Base-by-base conservation (phyloP, 345 rosid genomes). In the Gossypium thurberi region DNA sequence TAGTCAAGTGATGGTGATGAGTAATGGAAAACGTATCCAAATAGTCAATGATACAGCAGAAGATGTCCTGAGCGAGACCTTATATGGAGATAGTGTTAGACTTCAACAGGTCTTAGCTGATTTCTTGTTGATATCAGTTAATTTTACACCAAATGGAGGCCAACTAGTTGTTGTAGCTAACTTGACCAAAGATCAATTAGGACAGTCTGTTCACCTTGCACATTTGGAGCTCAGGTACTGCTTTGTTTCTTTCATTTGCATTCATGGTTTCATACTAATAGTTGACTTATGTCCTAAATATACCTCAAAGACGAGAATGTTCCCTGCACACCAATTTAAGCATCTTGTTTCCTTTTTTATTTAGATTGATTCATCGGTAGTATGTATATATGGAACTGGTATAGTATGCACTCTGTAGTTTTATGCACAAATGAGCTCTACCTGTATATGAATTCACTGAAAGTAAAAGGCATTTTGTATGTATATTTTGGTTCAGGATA, bases 61-160 rank as follows among this genome's bases (percentile, higher is more conserved):
- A 77, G 90, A 80, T 65, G 77, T 83, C 69, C 86, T 81, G 93
- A 44, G 51, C 10, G 92, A 85, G 67, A 86, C 87, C 51, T 81
- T 92, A 42, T 94, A 86, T 70, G 98, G 98, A 65, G 98, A 94
- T 77, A 85, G 92, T 77, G 80, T 87, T 55, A 87, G 98, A 84
- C 90, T 94, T 84, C 98, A 94, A 78, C 97, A 92, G 81, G 86
- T 92, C 53, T 74, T 94, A 55, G 90, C 93, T 42, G 95, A 90
- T 82, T 89, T 94, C 89, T 81, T 94, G 82, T 46, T 75, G 48
- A 74, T 81, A 78, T 86, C 97, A 46, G 86, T 92, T 44, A 85
- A 84, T 77, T 90, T 70, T 74, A 82, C 91, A 25, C 89, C 93
- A 68, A 68, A 81, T 4, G 95, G 95, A 69, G 88, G 88, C 56